Percentiles rank a stretch among this genome's conserved stretches.
Evolutionary conservation across 495 filamentous ascomycete species (phyloP).

Genomic region (Viridothelium virens): DNA sequence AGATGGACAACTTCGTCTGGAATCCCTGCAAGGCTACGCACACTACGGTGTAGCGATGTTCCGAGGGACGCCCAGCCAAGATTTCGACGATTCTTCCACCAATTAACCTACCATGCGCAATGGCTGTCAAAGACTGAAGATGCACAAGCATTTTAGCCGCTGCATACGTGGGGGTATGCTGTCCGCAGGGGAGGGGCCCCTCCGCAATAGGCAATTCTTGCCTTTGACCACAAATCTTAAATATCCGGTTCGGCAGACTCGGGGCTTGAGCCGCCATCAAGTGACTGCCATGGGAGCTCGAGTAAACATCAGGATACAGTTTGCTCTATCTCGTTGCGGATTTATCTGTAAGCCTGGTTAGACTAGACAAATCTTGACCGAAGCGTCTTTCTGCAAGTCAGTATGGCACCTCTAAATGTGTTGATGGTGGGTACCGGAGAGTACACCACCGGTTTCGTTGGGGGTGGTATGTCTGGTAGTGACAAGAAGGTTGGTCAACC

Average conservation of each 20-base stretch:
- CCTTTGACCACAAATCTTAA: not conserved
- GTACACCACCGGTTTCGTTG: constrained; percentile 90
- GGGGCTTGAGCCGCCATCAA: not conserved
- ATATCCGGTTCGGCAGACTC: constrained; percentile 8
- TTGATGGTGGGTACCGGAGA: constrained; percentile 94
- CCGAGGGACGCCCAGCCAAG: not conserved
- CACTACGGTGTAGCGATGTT: not conserved
- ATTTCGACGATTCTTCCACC: not conserved
- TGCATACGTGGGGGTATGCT: not conserved
- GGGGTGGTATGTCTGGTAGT: constrained; percentile 64
- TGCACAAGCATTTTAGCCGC: constrained; percentile 8
- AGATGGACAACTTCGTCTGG: constrained; percentile 1
- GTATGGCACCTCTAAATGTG: constrained; percentile 71
- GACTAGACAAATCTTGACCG: not conserved
- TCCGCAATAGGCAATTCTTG: not conserved
- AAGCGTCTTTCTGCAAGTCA: not conserved
- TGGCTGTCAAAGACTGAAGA: not conserved
- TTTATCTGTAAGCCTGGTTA: not conserved
- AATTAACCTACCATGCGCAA: not conserved
- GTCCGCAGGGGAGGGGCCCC: not conserved
- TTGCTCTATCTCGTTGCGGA: not conserved
- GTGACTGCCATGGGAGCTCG: not conserved
- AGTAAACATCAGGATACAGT: not conserved
- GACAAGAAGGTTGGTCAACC: constrained; percentile 53
- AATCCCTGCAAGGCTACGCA: not conserved